These are phyloP conservation scores for Mucor mucedo DNA, from an alignment of 371 early-diverging fungal species.

Conservation along the genomic window DNA sequence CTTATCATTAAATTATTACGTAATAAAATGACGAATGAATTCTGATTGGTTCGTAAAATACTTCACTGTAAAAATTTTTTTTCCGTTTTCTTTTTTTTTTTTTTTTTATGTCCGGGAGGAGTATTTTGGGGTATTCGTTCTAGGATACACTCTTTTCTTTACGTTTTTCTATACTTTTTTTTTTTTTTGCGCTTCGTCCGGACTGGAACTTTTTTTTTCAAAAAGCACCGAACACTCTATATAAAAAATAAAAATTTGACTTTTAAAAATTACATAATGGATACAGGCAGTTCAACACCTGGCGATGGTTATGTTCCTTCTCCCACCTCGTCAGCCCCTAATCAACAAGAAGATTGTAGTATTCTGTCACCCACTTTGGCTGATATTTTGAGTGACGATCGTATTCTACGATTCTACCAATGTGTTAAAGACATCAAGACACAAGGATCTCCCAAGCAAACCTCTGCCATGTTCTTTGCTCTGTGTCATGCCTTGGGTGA, in stretches of 20 bases:
- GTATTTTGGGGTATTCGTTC: neutral
- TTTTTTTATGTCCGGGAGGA: too few relatives aligned
- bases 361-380: slow-evolving; percentile 49
- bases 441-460: slow-evolving; percentile 47
- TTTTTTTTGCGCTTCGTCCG: neutral
- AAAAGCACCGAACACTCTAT: neutral
- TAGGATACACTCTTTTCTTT: slow-evolving; percentile 1
- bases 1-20: neutral
- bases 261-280: slow-evolving; percentile 17
- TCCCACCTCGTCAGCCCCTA: slow-evolving; percentile 2
- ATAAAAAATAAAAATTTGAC: neutral
- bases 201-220: slow-evolving; percentile 11
- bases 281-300: slow-evolving; percentile 16
- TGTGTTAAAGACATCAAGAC: slow-evolving; percentile 58
- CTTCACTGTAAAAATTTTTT: too few relatives aligned
- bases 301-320: slow-evolving; percentile 13
- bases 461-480: slow-evolving; percentile 57
- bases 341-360: slow-evolving; percentile 41
- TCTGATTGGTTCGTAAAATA: too few relatives aligned
- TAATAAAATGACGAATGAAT: neutral
- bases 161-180: slow-evolving; percentile 8
- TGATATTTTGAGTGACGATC: slow-evolving; percentile 53
- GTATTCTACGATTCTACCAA: slow-evolving; percentile 53
- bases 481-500: slow-evolving; percentile 56
- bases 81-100: too few relatives aligned